Percentiles rank a stretch among this genome's conserved stretches.
Evolutionary conservation across 225 moss, liverwort and hornwort species (phyloP).

Genomic region (Pseudoscleropodium purum): DNA sequence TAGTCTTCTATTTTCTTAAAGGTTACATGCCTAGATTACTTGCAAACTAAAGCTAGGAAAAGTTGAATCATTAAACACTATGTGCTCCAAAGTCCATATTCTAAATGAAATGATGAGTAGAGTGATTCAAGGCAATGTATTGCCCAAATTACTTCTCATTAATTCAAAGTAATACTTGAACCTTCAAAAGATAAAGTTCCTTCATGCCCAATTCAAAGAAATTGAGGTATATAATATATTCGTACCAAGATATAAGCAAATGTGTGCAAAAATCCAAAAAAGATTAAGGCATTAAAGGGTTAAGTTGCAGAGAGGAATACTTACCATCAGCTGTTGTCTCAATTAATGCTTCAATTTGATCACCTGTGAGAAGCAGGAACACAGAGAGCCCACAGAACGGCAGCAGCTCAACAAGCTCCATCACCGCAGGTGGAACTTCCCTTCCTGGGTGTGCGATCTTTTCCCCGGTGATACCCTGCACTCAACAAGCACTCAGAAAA

Average conservation of each 20-base stretch:
- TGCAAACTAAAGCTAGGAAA: not conserved
- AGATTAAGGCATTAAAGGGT: not conserved
- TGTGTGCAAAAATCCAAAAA: not conserved
- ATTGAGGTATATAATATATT: not conserved
- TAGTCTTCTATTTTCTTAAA: not conserved
- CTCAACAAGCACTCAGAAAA: not conserved
- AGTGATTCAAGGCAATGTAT: not conserved
- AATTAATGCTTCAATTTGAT: conserved; percentile 44
- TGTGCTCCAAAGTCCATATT: not conserved
- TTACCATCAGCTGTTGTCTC: conserved; percentile 48
- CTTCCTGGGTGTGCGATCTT: conserved; percentile 21
- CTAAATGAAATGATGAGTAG: not conserved
- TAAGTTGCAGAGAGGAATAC: not conserved
- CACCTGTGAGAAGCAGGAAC: conserved; percentile 36
- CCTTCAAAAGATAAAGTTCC: not conserved
- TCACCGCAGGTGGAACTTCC: conserved; percentile 15
- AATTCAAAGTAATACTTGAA: not conserved
- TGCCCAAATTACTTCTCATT: not conserved
- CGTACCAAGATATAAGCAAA: not conserved
- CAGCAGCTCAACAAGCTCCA: conserved; percentile 54
- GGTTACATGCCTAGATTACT: not conserved
- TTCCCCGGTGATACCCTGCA: conserved; percentile 34
- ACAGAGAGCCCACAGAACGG: conserved; percentile 44
- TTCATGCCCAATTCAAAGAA: not conserved
- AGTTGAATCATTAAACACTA: not conserved